Percentiles rank a stretch among this genome's conserved stretches.
These are phyloP conservation scores for Amyloporia xantha DNA, from an alignment of 768 basidiomycete species.

Conservation along the genomic window DNA sequence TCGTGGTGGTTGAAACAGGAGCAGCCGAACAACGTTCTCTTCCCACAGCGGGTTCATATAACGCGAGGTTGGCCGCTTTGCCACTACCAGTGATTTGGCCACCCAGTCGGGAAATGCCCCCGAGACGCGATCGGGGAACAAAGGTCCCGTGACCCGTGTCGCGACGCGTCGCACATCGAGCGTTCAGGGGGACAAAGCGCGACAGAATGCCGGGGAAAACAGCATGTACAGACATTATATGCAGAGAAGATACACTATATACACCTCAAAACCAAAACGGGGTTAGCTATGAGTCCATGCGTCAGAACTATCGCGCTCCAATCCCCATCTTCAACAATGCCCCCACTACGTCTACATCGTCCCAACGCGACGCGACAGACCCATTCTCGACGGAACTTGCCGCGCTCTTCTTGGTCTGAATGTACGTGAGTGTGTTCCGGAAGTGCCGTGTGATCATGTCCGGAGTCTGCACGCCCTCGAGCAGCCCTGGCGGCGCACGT, in stretches of 20 bases:
- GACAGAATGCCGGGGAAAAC: too few relatives aligned
- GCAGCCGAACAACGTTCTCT: too few relatives aligned
- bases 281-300: neutral
- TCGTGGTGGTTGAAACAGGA: too few relatives aligned
- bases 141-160: too few relatives aligned
- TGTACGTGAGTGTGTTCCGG: conserved; percentile 80
- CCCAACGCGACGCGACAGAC: conserved; percentile 48
- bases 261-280: neutral
- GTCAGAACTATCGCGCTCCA: conserved; percentile 2
- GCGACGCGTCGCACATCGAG: too few relatives aligned
- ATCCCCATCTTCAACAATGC: conserved; percentile 88
- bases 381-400: conserved; percentile 34
- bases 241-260: conserved; percentile 2
- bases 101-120: too few relatives aligned
- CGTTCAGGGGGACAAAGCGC: too few relatives aligned
- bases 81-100: too few relatives aligned
- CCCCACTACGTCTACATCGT: conserved; percentile 84
- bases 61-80: too few relatives aligned
- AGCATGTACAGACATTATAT: conserved; percentile 6
- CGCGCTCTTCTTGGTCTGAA: conserved; percentile 70
- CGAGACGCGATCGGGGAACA: too few relatives aligned
- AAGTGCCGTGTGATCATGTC: conserved; percentile 95
- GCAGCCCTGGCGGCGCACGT: conserved; percentile 79
- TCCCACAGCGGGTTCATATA: too few relatives aligned
- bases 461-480: conserved; percentile 88